Conservation (phyloP, 2,329 filamentous ascomycete genomes). For the Colletotrichum kahawae region DNA sequence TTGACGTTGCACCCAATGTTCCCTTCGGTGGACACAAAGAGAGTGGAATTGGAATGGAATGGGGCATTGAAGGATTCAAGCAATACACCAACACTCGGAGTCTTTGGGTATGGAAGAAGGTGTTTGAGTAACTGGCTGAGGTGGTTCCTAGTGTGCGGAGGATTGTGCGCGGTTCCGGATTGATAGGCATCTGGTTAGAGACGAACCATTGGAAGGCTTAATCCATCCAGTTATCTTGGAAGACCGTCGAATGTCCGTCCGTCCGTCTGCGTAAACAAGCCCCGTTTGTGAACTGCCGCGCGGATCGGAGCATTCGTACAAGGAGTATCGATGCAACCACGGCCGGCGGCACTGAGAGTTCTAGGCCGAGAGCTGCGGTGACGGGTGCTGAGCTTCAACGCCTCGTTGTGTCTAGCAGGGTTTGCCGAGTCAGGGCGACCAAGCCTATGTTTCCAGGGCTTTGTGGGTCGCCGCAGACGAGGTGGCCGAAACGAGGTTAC, state of each 20-base stretch:
- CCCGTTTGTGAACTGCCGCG: not conserved
- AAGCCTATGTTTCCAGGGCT: not conserved
- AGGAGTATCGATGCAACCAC: not conserved
- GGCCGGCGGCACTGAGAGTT: not conserved
- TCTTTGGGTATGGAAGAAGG: slow-evolving; percentile 30
- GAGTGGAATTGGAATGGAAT: slow-evolving; percentile 55
- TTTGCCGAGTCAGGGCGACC: not conserved
- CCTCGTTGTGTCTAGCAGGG: not conserved
- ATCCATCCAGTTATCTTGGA: not conserved
- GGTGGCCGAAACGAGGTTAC: not conserved
- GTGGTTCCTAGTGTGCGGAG: not conserved
- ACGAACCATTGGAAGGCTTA: not conserved
- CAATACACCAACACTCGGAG: slow-evolving; percentile 34
- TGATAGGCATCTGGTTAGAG: not conserved
- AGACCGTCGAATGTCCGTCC: not conserved
- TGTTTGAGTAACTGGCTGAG: slow-evolving; percentile 15
- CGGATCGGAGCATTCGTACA: not conserved
- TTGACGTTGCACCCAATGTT: slow-evolving; percentile 39
- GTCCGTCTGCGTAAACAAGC: not conserved
- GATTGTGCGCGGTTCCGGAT: not conserved
- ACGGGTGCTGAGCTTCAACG: not conserved
- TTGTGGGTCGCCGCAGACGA: not conserved
- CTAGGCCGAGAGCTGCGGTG: not conserved
- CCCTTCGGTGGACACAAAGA: slow-evolving; percentile 57
- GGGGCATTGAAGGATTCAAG: slow-evolving; percentile 42